Evolutionary conservation across 257 asterid genomes (phyloP), one percentile per base, ranked within the genome.

Genomic region (Orobanche coerulescens): DNA sequence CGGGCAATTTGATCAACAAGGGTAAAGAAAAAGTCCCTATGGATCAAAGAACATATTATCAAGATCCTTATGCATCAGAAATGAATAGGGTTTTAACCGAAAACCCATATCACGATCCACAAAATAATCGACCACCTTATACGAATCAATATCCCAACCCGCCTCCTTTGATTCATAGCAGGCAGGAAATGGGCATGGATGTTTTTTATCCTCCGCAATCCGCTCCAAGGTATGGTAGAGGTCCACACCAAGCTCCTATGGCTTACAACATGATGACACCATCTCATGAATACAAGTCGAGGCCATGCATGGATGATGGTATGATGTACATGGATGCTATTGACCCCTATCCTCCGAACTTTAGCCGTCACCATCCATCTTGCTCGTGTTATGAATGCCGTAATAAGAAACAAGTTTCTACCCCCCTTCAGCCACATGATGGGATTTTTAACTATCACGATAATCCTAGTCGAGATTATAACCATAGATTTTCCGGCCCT

Each of bases 351-450:
- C 73, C 66, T 28, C 79, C 70, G 61, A 67, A 69, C 46, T 40
- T 64, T 26, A 75, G 57, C 74, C 81, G 42, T 55, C 95, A 85
- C 65, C 90, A 81, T 67, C 81, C 84, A 3, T 88, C 94, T 44
- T 91, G 97, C 73, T 71, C 84, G 23, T 91, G 97, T 52, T 70
- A 81, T 68, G 80, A 78, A 18, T 90, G 96, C 81, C 75, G 49
- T 47, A 62, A 66, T 58, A 68, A 59, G 58, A 71, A 77, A 62
- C 88, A 61, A 59, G 63, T 55, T 66, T 65, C 60, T 25, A 22
- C 65, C 28, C 80, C 61, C 42, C 58, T 34, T 54, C 69, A 62
- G 19, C 71, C 82, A 5, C 59, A 67, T 18, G 77, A 84, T 37
- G 52, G 70, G 39, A 52, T 68, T 59, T 71, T 72, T 9, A 51